Evolutionary conservation across 1,139 yeast species (phyloP), one percentile per base, ranked within the genome.

Genomic region (Yamadazyma sp.): DNA sequence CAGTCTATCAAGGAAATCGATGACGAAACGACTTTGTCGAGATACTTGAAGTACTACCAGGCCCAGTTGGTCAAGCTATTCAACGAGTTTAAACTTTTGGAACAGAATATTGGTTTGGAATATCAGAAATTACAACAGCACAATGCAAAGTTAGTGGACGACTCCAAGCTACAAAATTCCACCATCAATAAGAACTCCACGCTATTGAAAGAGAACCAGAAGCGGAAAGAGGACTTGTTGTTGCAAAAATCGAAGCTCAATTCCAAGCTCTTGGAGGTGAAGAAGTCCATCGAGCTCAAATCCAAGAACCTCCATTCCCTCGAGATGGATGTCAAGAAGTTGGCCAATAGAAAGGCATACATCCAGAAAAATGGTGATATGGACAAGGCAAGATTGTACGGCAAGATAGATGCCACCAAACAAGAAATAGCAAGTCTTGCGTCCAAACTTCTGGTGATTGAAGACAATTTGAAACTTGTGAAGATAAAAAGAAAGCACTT

Each of bases 161-260:
- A 65, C 23, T 50, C 50, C 36, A 61, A 58, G 41, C 61, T 66
- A 10, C 67, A 64, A 21, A 36, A 18, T 6, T 26, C 34, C 3
- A 36, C 31, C 11, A 18, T 28, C n/a, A 26, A 23, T 22, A 35
- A 34, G 13, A 45, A 42, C 17, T 36, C 36, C 3, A 22, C 47
- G 1, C 26, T 25, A 3, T 35, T 48, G 13, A 49, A 49, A 37
- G 53, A 49, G 33, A 40, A 48, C 17, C 48, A 44, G 20, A 48
- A 47, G 34, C 40, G 45, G 8, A 56, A 55, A 33, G 73, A 68
- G 42, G 53, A 51, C 15, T 44, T 56, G 12, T 43, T 54, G 31
- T 47, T 51, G 29, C 51, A 57, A 29, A 67, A 68, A 44, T 56
- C 67, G 34, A 70, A 70, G 46, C 50, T 68, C 20, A 43, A 50